phyloP scores from a whole-genome alignment of 2,329 filamentous ascomycete genomes.

The Ophiobolus disseminans region DNA sequence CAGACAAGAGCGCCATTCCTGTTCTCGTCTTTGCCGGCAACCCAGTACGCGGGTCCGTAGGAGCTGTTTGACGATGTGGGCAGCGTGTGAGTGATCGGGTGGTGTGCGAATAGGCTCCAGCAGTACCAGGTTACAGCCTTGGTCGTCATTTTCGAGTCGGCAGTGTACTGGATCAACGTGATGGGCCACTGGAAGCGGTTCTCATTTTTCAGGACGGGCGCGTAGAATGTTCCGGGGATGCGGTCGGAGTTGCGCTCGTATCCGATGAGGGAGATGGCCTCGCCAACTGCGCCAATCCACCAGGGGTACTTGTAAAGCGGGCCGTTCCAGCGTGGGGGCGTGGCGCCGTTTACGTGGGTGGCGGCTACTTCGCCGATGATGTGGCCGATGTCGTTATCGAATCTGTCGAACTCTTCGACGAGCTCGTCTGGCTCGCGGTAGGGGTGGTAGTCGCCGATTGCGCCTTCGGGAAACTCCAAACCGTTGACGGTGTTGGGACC shows the following conservation, averaged over 20 bases:
- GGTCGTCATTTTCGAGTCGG: constrained; percentile 44
- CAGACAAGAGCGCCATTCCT: constrained; percentile 47
- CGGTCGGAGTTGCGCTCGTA: constrained; percentile 70
- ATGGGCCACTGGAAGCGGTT: constrained; percentile 48
- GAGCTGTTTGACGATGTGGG: constrained; percentile 47
- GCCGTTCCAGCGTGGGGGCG: constrained; percentile 33
- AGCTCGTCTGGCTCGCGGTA: constrained; percentile 55
- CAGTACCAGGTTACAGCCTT: constrained; percentile 43
- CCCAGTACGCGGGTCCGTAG: constrained; percentile 56
- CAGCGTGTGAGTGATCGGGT: constrained; percentile 54
- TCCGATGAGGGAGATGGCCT: constrained; percentile 70
- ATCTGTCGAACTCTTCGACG: constrained; percentile 57
- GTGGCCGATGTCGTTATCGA: constrained; percentile 49
- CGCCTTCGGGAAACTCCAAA: constrained; percentile 26
- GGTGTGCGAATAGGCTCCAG: constrained; percentile 52
- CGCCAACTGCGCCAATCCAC: constrained; percentile 66
- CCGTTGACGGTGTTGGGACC: constrained; percentile 42
- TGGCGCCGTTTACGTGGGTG: constrained; percentile 39
- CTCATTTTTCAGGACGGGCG: constrained; percentile 44
- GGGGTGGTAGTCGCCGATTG: constrained; percentile 51
- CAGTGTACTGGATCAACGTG: constrained; percentile 51
- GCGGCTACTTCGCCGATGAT: constrained; percentile 48
- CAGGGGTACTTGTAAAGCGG: constrained; percentile 34
- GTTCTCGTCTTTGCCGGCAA: constrained; percentile 48
- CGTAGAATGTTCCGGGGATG: constrained; percentile 58